Base-by-base conservation (phyloP, 2,329 filamentous ascomycete species). In the Myriosclerotinia duriaeana region DNA sequence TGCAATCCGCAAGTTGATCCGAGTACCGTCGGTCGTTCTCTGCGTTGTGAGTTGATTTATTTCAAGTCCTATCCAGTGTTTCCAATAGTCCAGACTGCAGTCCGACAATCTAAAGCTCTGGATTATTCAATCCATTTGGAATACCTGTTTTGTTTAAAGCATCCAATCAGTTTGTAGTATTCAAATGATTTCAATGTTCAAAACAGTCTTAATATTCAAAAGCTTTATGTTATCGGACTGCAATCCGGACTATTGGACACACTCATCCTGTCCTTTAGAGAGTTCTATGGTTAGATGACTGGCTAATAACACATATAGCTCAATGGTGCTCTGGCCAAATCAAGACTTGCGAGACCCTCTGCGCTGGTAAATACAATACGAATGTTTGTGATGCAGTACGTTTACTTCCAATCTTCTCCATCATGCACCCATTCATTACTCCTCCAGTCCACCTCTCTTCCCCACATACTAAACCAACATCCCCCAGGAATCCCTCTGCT, bases 271-370 rank as follows among this genome's bases (percentile, higher is more conserved):
- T 20, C 4, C 5, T 14, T 0, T 36, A 11, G 14, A 26, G 34
- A 22, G 30, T 2, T 20, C 2, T 50, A 50, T 0, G 30, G 14
- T 3, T 20, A 26, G 14, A 15, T 8, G 8, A 38, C 11, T 6
- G 5, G n/a, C 58, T 50, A 38, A 60, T 60, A 14, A 3, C 1
- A 60, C 8, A 38, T 36, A 58, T 67, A 84, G 82, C 74, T 69
- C 72, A 78, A 66, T 89, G 86, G 85, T 90, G 87, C 75, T 76
- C 77, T 63, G 84, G 80, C 69, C 80, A 89, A 78, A 77, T 78
- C 68, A 86, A 86, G 77, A 82, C 81, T 53, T 90, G 87, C 79
- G 84, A 83, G 20, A 75, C 81, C 66, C 81, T 89, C 69, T 90
- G 87, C 78, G 80, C 81, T 70, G 81, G 81, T 69, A 73, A 76